These are phyloP conservation scores for Nannizziopsis arthrosporioides DNA, from an alignment of 2,329 filamentous ascomycete species.

Conservation along the genomic window DNA sequence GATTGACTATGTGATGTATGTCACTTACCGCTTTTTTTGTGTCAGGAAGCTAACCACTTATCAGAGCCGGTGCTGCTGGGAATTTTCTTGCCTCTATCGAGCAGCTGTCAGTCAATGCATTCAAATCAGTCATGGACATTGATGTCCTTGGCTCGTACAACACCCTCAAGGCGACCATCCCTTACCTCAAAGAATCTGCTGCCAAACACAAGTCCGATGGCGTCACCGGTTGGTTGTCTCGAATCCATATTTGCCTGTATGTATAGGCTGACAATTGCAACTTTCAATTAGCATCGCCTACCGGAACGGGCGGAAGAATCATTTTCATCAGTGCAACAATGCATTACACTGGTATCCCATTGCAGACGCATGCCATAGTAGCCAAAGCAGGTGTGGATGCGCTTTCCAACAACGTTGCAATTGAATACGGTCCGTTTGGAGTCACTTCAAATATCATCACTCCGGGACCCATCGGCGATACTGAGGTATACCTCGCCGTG, in stretches of 20 bases:
- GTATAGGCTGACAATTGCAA: neutral
- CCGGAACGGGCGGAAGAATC: conserved; percentile 65
- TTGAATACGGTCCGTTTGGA: conserved; percentile 83
- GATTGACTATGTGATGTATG: conserved; percentile 86
- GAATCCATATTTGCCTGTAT: neutral
- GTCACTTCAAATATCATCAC: conserved; percentile 80
- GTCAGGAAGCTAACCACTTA: conserved; percentile 4
- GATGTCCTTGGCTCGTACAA: conserved; percentile 90
- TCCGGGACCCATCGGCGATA: conserved; percentile 73
- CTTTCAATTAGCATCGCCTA: conserved; percentile 27
- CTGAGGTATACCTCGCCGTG: conserved; percentile 43
- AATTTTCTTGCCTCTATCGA: conserved; percentile 86
- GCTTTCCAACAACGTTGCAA: conserved; percentile 62
- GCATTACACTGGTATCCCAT: conserved; percentile 74
- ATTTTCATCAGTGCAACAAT: conserved; percentile 84
- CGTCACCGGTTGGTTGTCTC: conserved; percentile 34
- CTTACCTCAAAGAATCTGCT: conserved; percentile 67
- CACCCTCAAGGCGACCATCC: conserved; percentile 82
- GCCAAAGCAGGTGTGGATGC: conserved; percentile 88
- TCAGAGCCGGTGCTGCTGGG: conserved; percentile 73
- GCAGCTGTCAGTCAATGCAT: conserved; percentile 73
- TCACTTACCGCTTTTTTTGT: conserved; percentile 9
- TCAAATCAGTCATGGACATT: conserved; percentile 93
- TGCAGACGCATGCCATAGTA: conserved; percentile 81
- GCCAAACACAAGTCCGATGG: conserved; percentile 49